Evolutionary conservation across 2,329 filamentous ascomycete genomes (phyloP).

Genomic region (Aspergillus calidoustus): DNA sequence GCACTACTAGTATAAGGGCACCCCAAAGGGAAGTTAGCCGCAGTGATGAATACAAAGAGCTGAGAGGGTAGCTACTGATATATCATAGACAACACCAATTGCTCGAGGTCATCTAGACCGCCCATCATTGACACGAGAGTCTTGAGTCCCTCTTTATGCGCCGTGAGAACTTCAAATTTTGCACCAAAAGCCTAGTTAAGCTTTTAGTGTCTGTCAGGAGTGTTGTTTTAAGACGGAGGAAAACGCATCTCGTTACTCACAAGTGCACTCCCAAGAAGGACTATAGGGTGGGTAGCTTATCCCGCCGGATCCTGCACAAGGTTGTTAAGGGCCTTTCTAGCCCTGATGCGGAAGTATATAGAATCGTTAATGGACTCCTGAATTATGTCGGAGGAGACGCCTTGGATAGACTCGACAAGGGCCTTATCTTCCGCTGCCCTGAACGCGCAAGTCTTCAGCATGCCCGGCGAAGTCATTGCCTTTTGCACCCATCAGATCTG

Average conservation of each 20-base stretch:
- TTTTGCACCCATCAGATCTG: constrained; percentile 24
- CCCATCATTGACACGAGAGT: constrained; percentile 20
- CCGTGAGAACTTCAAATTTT: constrained; percentile 21
- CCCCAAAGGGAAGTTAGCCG: background rate
- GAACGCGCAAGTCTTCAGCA: constrained; percentile 24
- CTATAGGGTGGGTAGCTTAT: constrained; percentile 20
- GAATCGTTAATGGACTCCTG: constrained; percentile 23
- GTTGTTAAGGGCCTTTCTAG: constrained; percentile 22
- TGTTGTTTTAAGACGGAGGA: background rate
- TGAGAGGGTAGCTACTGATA: constrained; percentile 19
- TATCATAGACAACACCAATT: constrained; percentile 23
- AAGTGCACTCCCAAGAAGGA: constrained; percentile 23
- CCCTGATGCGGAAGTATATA: constrained; percentile 20
- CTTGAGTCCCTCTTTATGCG: constrained; percentile 23
- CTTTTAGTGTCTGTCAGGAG: no score
- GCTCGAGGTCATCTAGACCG: constrained; percentile 23
- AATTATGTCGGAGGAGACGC: constrained; percentile 13
- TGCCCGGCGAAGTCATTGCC: constrained; percentile 22
- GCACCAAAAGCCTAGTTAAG: constrained; percentile 20
- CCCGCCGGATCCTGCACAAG: constrained; percentile 22
- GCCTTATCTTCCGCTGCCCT: constrained; percentile 25
- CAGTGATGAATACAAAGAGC: background rate
- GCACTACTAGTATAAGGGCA: background rate
- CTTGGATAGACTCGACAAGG: constrained; percentile 16
- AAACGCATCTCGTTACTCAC: constrained; percentile 12